These are phyloP conservation scores for Apiotrichum gracile DNA, from an alignment of 1,284 basidiomycete species.

Conservation along the genomic window DNA sequence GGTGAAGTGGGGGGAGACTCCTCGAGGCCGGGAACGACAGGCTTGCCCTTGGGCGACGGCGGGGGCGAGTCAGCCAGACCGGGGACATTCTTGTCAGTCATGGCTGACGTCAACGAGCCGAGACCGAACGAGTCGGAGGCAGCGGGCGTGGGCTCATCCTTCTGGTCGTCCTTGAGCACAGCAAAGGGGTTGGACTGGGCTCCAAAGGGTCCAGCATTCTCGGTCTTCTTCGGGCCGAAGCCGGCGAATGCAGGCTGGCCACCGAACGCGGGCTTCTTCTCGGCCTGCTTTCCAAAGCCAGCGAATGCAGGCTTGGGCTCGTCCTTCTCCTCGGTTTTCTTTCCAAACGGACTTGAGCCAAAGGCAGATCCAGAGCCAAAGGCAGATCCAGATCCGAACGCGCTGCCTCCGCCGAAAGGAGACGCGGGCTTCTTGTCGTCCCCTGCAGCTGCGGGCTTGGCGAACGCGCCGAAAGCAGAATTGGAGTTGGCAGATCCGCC, in stretches of 20 bases:
- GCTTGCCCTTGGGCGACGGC: constrained; percentile 18
- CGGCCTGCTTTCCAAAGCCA: constrained; percentile 1
- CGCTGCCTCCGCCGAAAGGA: constrained; percentile 14
- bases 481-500: constrained; percentile 4
- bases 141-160: neutral
- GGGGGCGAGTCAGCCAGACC: constrained; percentile 34
- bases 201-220: neutral
- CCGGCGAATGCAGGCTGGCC: constrained; percentile 14
- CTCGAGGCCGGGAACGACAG: constrained; percentile 13
- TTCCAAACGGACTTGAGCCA: constrained; percentile 12
- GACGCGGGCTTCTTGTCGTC: too few relatives aligned
- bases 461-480: too few relatives aligned
- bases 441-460: too few relatives aligned
- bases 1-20: constrained; percentile 12
- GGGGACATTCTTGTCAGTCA: constrained; percentile 21
- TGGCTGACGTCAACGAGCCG: constrained; percentile 28
- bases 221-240: constrained; percentile 12
- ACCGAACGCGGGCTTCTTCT: neutral
- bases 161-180: neutral
- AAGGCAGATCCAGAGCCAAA: constrained; percentile 16
- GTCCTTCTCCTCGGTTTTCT: neutral
- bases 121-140: constrained; percentile 32
- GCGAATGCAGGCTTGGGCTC: neutral
- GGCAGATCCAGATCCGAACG: constrained; percentile 8
- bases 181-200: neutral